Evolutionary conservation across 2,329 filamentous ascomycete species (phyloP).

Genomic region (Aspergillus persii): DNA sequence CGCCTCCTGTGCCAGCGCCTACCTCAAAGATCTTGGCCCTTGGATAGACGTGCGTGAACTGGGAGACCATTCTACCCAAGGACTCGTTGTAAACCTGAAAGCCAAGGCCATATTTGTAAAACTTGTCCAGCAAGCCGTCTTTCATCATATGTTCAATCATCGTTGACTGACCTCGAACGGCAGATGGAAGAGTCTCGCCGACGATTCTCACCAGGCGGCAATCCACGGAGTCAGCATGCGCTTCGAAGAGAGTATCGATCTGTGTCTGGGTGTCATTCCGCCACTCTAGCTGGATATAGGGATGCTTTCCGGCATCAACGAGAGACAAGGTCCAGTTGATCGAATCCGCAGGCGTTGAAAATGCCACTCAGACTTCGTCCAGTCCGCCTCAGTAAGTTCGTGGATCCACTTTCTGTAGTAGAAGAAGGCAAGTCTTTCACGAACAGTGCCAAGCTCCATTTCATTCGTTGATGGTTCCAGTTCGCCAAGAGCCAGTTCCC

Average conservation of each 20-base stretch:
- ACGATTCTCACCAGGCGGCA: conserved; percentile 2
- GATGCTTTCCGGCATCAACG: conserved; percentile 3
- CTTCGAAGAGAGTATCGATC: conserved; percentile 3
- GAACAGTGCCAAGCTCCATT: conserved; percentile 1
- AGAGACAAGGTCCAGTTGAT: conserved; percentile 3
- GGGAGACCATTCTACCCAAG: conserved; percentile 2
- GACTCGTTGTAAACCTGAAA: conserved; percentile 4
- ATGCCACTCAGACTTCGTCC: conserved; percentile 3
- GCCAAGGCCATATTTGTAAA: conserved; percentile 3
- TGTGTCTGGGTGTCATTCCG: conserved; percentile 2
- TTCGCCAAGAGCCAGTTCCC: conserved; percentile 2
- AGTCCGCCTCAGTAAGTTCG: conserved; percentile 1
- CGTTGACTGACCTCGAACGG: conserved; percentile 3
- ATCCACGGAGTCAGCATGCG: conserved; percentile 3
- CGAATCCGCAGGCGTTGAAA: conserved; percentile 4
- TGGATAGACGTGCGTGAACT: conserved; percentile 3
- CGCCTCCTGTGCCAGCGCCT: conserved; percentile 40
- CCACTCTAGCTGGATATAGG: conserved; percentile 2
- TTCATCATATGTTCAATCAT: conserved; percentile 4
- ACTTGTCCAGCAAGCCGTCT: conserved; percentile 2
- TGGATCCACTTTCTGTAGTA: conserved; percentile 3
- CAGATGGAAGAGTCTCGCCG: conserved; percentile 2
- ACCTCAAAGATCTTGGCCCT: conserved; percentile 2
- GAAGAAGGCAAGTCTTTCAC: conserved; percentile 3
- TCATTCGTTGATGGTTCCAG: conserved; percentile 3